Evolutionary conservation across 1,139 yeast genomes (phyloP), one percentile per base, ranked within the genome.

Genomic region (Debaryomycetaceae sp.): DNA sequence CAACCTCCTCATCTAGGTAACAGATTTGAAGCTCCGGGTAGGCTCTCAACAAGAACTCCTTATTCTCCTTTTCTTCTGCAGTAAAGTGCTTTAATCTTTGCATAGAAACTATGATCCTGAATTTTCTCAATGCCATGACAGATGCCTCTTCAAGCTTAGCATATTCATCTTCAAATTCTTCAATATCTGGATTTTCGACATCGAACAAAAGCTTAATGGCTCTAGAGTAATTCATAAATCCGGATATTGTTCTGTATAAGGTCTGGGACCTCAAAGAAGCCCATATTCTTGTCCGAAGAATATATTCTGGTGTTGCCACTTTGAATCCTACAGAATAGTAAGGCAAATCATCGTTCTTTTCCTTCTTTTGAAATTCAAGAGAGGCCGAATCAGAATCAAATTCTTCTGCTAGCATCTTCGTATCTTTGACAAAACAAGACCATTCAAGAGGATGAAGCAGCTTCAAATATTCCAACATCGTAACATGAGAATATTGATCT

Each of bases 251-350:
- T 13, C 95, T 67, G 50, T 82, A 87, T 37, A 87, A 65, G 0
- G 95, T 87, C 53, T 87, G 95, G 2, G 87, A 76, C 48, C 95
- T 68, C 39, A 83, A 61, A 0, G 95, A 85, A 0, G 94, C 85
- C 95, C 95, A 87, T 1, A 86, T 73, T 50, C 95, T 70, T 1
- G 95, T 85, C 52, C 94, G 64, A 43, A 83, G 55, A 1, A 79
- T 74, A 47, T 73, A 78, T 42, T 79, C 81, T 0, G 85, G 81
- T 6, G 78, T 69, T 0, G 87, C 73, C 9, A 75, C 66, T 44
- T 79, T 81, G 58, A 83, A 87, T 0, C 96, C 96, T 41, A 86
- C 63, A 49, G 83, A 79, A 46, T 83, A 77, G 42, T 72, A 79
- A 0, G 95, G 94, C 33, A 87, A 56, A 47, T 85, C 87, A 40